Conservation (phyloP, 2,329 filamentous ascomycete genomes). For the Alternaria sp. region DNA sequence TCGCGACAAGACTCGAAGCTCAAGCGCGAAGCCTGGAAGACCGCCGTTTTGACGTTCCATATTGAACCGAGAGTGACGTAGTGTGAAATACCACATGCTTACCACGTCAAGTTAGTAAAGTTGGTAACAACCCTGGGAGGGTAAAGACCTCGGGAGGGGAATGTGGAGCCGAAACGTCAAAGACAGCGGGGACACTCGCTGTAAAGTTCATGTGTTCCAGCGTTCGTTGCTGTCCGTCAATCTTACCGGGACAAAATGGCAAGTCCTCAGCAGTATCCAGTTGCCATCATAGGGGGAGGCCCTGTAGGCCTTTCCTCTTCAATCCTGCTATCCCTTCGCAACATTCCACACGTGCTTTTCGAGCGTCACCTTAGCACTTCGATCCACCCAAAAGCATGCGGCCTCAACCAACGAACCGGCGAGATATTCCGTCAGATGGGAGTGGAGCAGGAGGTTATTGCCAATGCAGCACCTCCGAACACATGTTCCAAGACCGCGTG, state of each 20-base stretch:
- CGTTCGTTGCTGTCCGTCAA: neutral
- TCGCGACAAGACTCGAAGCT: neutral
- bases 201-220: neutral
- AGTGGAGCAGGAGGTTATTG: neutral
- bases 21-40: neutral
- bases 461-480: neutral
- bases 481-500: neutral
- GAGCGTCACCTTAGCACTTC: neutral
- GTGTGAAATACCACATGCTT: neutral
- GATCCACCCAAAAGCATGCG: neutral
- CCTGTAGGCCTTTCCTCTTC: neutral
- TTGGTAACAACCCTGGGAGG: neutral
- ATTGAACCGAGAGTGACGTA: neutral
- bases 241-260: neutral
- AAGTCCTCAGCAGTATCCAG: neutral
- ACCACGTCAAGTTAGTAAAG: neutral
- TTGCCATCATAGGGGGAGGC: neutral
- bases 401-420: neutral
- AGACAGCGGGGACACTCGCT: neutral
- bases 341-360: neutral
- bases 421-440: neutral
- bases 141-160: neutral
- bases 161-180: neutral
- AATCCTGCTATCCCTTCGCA: neutral
- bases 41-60: neutral